Evolutionary conservation across 208 protist genomes (phyloP).

Genomic region (Tetramitus jugosus): DNA sequence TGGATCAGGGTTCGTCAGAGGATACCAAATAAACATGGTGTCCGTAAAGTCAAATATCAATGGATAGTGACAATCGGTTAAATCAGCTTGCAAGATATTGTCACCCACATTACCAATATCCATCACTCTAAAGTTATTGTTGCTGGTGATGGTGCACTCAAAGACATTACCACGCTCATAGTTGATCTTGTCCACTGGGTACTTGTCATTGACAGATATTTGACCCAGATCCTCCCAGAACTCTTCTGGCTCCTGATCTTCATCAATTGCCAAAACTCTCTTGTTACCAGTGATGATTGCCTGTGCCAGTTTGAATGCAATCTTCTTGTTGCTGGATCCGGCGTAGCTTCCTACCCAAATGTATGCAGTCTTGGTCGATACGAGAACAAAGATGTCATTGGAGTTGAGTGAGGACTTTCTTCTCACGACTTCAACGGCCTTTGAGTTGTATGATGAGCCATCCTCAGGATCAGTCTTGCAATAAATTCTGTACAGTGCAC

Average conservation of each 20-base stretch:
- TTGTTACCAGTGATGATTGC: neutral
- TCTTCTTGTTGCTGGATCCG: neutral
- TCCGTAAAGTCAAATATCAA: neutral
- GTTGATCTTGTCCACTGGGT: neutral
- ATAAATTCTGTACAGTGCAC: slow-evolving; percentile 9
- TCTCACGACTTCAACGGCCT: slow-evolving; percentile 9
- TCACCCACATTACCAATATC: slow-evolving; percentile 5
- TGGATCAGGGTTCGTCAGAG: neutral
- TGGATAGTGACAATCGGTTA: neutral
- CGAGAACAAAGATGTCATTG: neutral
- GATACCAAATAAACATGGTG: slow-evolving; percentile 12
- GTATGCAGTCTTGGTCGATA: neutral
- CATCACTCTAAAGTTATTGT: neutral
- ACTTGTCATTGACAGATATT: neutral
- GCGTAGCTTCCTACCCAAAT: neutral
- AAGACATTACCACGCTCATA: neutral
- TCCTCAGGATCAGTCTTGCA: neutral
- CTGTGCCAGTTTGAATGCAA: slow-evolving; percentile 15
- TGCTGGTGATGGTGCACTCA: neutral
- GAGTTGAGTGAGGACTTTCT: neutral
- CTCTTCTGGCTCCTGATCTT: slow-evolving; percentile 15
- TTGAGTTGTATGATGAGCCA: slow-evolving; percentile 13
- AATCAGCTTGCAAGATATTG: slow-evolving; percentile 1
- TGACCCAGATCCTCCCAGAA: slow-evolving; percentile 6
- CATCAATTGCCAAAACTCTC: neutral